Conservation (phyloP, 2,329 filamentous ascomycete genomes). For the Talaromyces sp. region DNA sequence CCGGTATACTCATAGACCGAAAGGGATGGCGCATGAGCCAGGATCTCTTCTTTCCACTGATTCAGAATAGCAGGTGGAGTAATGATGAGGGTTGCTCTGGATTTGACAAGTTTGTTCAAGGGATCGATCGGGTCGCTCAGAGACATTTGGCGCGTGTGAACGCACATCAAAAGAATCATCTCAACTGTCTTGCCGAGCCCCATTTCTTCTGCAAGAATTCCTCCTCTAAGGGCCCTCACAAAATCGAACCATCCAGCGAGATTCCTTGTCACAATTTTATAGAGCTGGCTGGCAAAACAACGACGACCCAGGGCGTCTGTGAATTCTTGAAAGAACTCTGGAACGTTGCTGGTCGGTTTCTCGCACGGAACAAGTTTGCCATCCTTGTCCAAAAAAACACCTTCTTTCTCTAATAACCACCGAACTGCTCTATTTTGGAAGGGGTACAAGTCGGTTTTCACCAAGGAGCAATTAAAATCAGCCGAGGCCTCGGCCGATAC, state of each 20-base stretch:
- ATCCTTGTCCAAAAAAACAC: conserved; percentile 27
- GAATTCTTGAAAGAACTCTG: conserved; percentile 33
- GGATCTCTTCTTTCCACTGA: conserved; percentile 60
- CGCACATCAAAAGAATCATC: conserved; percentile 41
- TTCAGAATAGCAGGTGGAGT: conserved; percentile 57
- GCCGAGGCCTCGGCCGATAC: conserved; percentile 26
- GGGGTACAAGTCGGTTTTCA: conserved; percentile 40
- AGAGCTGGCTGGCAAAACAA: conserved; percentile 38
- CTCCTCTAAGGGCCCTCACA: conserved; percentile 30
- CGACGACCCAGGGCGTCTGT: conserved; percentile 31
- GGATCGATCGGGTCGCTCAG: conserved; percentile 14
- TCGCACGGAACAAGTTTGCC: conserved; percentile 22
- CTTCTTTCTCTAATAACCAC: conserved; percentile 43
- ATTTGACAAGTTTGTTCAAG: conserved; percentile 27
- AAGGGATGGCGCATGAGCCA: conserved; percentile 51
- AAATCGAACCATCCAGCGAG: conserved; percentile 28
- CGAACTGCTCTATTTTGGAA: conserved; percentile 44
- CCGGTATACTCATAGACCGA: conserved; percentile 54
- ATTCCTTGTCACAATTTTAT: conserved; percentile 35
- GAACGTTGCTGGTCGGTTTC: conserved; percentile 17
- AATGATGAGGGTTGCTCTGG: conserved; percentile 57
- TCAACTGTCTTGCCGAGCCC: conserved; percentile 48
- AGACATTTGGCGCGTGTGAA: conserved; percentile 27
- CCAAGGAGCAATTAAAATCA: conserved; percentile 27
- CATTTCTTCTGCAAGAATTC: conserved; percentile 48